A percentile compares a stretch with the other conserved stretches of the same genome.
phyloP scores from a whole-genome alignment of 163 green algal genomes.

The Chlamydomonas reinhardtii region DNA sequence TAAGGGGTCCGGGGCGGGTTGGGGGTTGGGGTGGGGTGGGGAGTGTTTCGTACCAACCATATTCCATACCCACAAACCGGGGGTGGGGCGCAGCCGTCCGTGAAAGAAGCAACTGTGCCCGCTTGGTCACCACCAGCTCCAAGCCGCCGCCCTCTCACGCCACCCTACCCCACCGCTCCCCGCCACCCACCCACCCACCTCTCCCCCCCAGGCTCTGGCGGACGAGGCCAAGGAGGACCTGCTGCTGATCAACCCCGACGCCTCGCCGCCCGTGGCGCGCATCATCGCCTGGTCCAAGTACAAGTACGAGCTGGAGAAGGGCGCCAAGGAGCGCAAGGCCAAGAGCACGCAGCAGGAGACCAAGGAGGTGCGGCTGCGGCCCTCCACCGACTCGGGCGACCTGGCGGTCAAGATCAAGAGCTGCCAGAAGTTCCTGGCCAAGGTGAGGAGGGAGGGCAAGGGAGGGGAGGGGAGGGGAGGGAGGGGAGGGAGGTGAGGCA shows the following conservation, averaged over 20 bases:
- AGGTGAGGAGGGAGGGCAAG: slow-evolving; percentile 56
- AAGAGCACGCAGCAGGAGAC: slow-evolving; percentile 71
- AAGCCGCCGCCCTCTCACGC: neutral
- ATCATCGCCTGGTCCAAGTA: slow-evolving; percentile 87
- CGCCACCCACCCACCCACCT: neutral
- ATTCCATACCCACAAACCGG: too few species aligned
- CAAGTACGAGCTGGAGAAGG: slow-evolving; percentile 90
- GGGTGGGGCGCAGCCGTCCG: too few species aligned
- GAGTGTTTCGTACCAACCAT: too few species aligned
- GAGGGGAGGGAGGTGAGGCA: too few species aligned
- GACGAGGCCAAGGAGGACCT: slow-evolving; percentile 74
- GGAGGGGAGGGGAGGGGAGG: neutral
- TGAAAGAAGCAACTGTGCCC: too few species aligned
- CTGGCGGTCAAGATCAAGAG: slow-evolving; percentile 85
- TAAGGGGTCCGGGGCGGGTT: too few species aligned
- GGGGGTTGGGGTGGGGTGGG: too few species aligned
- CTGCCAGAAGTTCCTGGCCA: slow-evolving; percentile 88
- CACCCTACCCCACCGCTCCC: neutral
- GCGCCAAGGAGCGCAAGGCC: slow-evolving; percentile 82
- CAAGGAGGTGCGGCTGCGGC: slow-evolving; percentile 95
- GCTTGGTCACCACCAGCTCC: too few species aligned
- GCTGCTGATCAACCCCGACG: slow-evolving; percentile 80
- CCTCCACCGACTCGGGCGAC: slow-evolving; percentile 93
- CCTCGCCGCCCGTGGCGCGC: slow-evolving; percentile 79
- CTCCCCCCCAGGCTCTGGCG: slow-evolving; percentile 1